Percentiles rank a stretch among this genome's conserved stretches.
These are phyloP conservation scores for Aspergillaceae sp. DNA, from an alignment of 2,329 filamentous ascomycete genomes.

Conservation along the genomic window DNA sequence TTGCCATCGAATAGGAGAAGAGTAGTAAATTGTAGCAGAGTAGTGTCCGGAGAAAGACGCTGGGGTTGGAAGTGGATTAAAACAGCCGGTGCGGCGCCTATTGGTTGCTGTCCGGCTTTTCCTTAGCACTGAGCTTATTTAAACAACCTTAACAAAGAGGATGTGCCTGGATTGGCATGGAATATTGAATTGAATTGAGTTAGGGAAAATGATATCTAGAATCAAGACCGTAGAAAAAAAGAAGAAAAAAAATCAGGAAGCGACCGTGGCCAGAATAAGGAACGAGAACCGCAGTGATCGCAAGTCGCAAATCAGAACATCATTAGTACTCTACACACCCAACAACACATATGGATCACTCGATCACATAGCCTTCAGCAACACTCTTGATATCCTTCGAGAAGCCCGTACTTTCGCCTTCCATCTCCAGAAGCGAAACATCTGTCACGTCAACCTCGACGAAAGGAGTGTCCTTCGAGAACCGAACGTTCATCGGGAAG, in stretches of 20 bases:
- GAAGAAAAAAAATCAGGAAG: constrained; percentile 5
- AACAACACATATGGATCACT: constrained; percentile 22
- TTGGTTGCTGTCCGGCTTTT: neutral
- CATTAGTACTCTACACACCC: constrained; percentile 32
- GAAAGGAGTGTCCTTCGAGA: constrained; percentile 77
- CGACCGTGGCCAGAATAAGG: constrained; percentile 12
- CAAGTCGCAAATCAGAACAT: constrained; percentile 24
- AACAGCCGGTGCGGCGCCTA: neutral
- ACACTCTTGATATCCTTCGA: constrained; percentile 39
- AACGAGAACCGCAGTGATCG: constrained; percentile 10
- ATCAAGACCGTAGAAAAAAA: constrained; percentile 1
- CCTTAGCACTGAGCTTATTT: too few species aligned
- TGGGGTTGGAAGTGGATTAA: neutral
- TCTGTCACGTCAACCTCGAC: constrained; percentile 75
- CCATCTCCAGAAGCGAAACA: constrained; percentile 38
- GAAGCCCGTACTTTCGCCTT: constrained; percentile 36
- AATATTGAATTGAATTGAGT: neutral
- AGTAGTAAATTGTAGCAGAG: neutral
- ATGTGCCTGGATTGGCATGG: neutral
- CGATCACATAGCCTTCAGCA: constrained; percentile 38
- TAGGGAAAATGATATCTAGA: neutral
- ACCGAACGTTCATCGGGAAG: constrained; percentile 92
- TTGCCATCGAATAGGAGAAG: neutral
- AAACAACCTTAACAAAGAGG: too few species aligned
- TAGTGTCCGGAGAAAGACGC: neutral